These are phyloP conservation scores for Lecanoromycetidae sp. DNA, from an alignment of 2,329 filamentous ascomycete genomes.

Conservation along the genomic window DNA sequence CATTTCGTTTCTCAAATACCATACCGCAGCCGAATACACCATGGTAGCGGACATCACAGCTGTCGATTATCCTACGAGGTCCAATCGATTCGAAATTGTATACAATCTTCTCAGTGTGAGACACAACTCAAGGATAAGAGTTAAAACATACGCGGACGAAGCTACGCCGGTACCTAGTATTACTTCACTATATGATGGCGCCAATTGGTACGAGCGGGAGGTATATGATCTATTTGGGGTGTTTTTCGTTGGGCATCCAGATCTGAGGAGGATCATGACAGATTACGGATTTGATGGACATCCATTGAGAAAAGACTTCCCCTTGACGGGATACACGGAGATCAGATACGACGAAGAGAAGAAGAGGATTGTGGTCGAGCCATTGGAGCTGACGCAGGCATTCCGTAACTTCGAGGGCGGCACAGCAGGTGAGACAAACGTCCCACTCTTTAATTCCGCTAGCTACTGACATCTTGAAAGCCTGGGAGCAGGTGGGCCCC, in stretches of 20 bases:
- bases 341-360: slow-evolving; percentile 98
- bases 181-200: slow-evolving; percentile 77
- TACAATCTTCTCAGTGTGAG: slow-evolving; percentile 95
- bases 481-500: slow-evolving; percentile 56
- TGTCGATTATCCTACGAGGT: slow-evolving; percentile 88
- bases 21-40: slow-evolving; percentile 94
- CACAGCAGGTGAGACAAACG: slow-evolving; percentile 39
- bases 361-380: slow-evolving; percentile 98
- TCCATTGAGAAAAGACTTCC: slow-evolving; percentile 94
- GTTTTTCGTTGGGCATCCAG: slow-evolving; percentile 90
- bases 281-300: slow-evolving; percentile 99
- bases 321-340: slow-evolving; percentile 94
- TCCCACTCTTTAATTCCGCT: neutral
- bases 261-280: slow-evolving; percentile 95
- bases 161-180: slow-evolving; percentile 84
- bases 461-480: slow-evolving; percentile 38
- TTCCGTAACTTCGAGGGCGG: slow-evolving; percentile 98
- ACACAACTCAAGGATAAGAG: slow-evolving; percentile 89
- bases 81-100: slow-evolving; percentile 93
- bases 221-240: slow-evolving; percentile 96
- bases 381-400: slow-evolving; percentile 91
- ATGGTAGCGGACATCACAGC: slow-evolving; percentile 85
- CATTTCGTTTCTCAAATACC: slow-evolving; percentile 91
- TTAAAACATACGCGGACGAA: slow-evolving; percentile 98
- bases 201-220: slow-evolving; percentile 98